Conservation (phyloP, 495 filamentous ascomycete genomes). For the Podospora comata region DNA sequence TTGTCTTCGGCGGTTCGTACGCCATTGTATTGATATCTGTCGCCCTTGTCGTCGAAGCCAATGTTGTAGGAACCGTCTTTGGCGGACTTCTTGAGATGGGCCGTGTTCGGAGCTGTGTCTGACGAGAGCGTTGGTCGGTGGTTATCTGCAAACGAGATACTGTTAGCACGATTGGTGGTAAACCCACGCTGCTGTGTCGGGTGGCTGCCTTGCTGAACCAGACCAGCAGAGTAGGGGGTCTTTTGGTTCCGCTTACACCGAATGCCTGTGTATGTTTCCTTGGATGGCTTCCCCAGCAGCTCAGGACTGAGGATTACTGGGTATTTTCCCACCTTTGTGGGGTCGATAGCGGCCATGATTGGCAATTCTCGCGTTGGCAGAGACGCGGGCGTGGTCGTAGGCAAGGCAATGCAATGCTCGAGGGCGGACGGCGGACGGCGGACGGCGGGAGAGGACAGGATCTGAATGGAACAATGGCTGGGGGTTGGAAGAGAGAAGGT, state of each 20-base stretch:
- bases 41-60: slow-evolving; percentile 45
- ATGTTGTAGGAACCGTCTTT: slow-evolving; percentile 45
- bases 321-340: slow-evolving; percentile 52
- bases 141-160: slow-evolving; percentile 43
- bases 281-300: slow-evolving; percentile 49
- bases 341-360: slow-evolving; percentile 41
- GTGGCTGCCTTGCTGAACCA: background rate
- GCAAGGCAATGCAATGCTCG: background rate
- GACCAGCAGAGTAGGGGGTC: background rate
- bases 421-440: background rate
- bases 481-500: background rate
- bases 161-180: slow-evolving; percentile 2
- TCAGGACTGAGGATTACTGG: slow-evolving; percentile 56
- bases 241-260: slow-evolving; percentile 41
- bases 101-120: slow-evolving; percentile 39
- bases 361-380: background rate
- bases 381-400: background rate
- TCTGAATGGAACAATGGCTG: background rate
- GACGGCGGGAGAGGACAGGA: background rate
- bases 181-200: slow-evolving; percentile 16
- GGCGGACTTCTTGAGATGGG: slow-evolving; percentile 46
- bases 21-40: slow-evolving; percentile 51
- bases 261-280: slow-evolving; percentile 52
- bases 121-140: slow-evolving; percentile 50
- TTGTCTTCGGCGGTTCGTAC: slow-evolving; percentile 46